Conservation (phyloP, 352 stramenopile genomes). For the Pythium periplocum region DNA sequence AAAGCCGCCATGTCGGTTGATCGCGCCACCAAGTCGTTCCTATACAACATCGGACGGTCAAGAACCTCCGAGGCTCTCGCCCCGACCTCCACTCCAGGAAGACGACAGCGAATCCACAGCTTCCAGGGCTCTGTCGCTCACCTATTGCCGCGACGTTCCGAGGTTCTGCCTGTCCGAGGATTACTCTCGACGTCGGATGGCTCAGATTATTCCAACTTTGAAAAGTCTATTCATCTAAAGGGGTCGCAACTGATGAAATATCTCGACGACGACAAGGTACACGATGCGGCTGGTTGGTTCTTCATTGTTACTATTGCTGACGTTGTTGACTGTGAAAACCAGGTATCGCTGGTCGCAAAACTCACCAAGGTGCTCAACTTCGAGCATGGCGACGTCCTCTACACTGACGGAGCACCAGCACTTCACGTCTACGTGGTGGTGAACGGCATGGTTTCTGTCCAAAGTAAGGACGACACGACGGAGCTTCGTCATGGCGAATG, state of each 20-base stretch:
- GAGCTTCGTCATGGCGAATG: slow-evolving; percentile 68
- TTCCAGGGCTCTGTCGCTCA: slow-evolving; percentile 10
- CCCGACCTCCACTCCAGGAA: slow-evolving; percentile 26
- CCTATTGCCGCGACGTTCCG: slow-evolving; percentile 17
- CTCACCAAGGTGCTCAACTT: slow-evolving; percentile 61
- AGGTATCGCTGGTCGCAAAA: slow-evolving; percentile 68
- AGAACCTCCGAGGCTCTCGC: slow-evolving; percentile 23
- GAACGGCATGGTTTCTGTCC: slow-evolving; percentile 52
- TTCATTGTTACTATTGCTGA: not conserved
- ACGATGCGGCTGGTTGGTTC: not conserved
- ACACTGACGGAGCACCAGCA: slow-evolving; percentile 31
- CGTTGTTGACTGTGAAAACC: not conserved
- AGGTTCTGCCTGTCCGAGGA: slow-evolving; percentile 25
- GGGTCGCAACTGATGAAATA: slow-evolving; percentile 80
- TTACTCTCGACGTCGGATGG: slow-evolving; percentile 25
- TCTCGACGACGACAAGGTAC: slow-evolving; percentile 71
- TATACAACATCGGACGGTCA: slow-evolving; percentile 61
- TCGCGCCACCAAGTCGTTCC: slow-evolving; percentile 61
- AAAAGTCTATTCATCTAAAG: slow-evolving; percentile 85
- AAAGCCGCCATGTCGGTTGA: slow-evolving; percentile 67
- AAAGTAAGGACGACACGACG: slow-evolving; percentile 11
- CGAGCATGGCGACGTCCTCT: slow-evolving; percentile 52
- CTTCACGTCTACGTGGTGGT: slow-evolving; percentile 63
- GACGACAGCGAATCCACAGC: slow-evolving; percentile 40
- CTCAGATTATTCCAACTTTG: slow-evolving; percentile 69